Evolutionary conservation across 345 rosid species (phyloP).

Genomic region (Brassica nigra): DNA sequence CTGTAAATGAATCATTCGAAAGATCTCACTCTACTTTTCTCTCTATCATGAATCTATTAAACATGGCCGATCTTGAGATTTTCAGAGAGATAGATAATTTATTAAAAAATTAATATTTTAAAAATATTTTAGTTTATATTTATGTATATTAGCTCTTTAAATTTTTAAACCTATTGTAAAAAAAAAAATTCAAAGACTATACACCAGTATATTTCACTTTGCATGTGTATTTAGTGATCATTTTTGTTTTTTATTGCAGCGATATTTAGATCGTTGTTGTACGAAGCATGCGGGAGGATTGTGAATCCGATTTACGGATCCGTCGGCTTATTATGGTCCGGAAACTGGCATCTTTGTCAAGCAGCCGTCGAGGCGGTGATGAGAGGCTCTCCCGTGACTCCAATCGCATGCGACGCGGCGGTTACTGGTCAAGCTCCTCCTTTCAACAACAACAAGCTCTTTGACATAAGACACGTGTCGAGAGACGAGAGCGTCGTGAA

Average conservation of each 20-base stretch:
- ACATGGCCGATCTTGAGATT: background rate
- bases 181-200: too few species aligned
- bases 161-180: background rate
- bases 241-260: slow-evolving; percentile 44
- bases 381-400: slow-evolving; percentile 77
- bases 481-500: slow-evolving; percentile 52
- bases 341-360: slow-evolving; percentile 95
- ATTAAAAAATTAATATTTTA: background rate
- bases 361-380: slow-evolving; percentile 93
- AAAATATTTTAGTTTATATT: background rate
- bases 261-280: slow-evolving; percentile 87
- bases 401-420: slow-evolving; percentile 69
- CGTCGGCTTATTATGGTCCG: slow-evolving; percentile 89
- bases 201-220: background rate
- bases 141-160: background rate
- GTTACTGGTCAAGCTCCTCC: slow-evolving; percentile 76
- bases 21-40: slow-evolving; percentile 9
- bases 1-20: background rate
- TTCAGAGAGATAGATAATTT: background rate
- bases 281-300: slow-evolving; percentile 97
- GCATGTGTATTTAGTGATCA: background rate
- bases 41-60: slow-evolving; percentile 8
- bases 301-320: slow-evolving; percentile 97
- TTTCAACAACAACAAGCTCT: slow-evolving; percentile 50
- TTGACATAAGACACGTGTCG: slow-evolving; percentile 85